Conservation (phyloP, 306 rosid species). For the Dicorynia guianensis region DNA sequence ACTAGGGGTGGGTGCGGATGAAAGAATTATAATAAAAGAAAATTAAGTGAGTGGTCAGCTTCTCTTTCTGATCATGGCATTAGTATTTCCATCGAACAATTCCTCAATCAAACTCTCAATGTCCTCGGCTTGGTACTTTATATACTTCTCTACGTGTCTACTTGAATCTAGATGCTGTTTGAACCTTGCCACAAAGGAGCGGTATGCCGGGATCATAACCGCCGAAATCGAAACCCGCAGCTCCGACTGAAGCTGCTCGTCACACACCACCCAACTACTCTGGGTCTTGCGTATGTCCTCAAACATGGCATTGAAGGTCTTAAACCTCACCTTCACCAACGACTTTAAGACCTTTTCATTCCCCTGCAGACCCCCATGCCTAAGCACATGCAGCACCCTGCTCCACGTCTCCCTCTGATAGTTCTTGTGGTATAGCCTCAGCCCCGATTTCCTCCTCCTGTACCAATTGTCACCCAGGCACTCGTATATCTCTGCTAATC, state of each 20-base stretch:
- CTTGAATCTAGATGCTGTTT: conserved; percentile 64
- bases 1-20: too few relatives aligned
- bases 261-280: conserved; percentile 78
- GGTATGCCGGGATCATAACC: conserved; percentile 82
- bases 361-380: conserved; percentile 61
- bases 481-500: conserved; percentile 59
- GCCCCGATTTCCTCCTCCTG: conserved; percentile 61
- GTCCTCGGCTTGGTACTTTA: conserved; percentile 84
- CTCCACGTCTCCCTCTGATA: conserved; percentile 85
- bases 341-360: conserved; percentile 62
- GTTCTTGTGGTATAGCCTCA: conserved; percentile 68
- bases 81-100: conserved; percentile 65
- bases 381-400: conserved; percentile 66
- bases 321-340: conserved; percentile 74
- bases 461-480: conserved; percentile 80
- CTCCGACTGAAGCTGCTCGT: conserved; percentile 85
- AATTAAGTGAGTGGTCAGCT: too few relatives aligned
- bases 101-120: conserved; percentile 75
- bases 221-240: conserved; percentile 72
- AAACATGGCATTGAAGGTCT: conserved; percentile 67
- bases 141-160: conserved; percentile 70
- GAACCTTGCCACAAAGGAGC: conserved; percentile 76
- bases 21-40: too few relatives aligned
- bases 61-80: conserved; percentile 52
- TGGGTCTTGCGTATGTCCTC: conserved; percentile 83